phyloP scores from a whole-genome alignment of 139 green algal genomes.

The Closterium sp. region DNA sequence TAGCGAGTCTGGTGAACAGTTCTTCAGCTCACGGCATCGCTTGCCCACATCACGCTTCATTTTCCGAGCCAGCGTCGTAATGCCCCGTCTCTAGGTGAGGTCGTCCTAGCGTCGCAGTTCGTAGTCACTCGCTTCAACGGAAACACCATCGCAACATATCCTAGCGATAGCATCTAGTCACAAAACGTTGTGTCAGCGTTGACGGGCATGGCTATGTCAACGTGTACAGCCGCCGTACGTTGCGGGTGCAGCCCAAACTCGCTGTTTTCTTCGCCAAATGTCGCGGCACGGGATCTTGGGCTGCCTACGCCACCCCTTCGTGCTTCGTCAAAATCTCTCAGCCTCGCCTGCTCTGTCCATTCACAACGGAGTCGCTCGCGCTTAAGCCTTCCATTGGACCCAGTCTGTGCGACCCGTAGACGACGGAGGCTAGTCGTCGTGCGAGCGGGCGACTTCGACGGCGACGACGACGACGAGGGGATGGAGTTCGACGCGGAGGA shows the following conservation, averaged over 20 bases:
- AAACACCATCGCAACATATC: no score
- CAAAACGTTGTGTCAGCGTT: neutral
- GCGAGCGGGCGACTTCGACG: constrained; percentile 19
- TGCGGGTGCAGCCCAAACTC: neutral
- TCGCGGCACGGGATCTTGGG: neutral
- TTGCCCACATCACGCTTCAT: no score
- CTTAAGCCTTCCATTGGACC: neutral
- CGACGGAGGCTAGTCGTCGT: neutral
- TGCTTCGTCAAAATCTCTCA: neutral
- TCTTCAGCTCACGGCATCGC: no score
- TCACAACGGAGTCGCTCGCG: neutral
- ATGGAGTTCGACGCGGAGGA: constrained; percentile 4
- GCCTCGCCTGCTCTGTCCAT: neutral
- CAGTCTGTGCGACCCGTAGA: neutral
- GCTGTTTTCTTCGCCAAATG: neutral
- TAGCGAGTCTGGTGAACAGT: no score
- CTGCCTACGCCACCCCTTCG: neutral
- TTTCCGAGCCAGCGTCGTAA: no score
- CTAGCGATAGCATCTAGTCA: no score
- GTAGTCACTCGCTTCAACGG: neutral
- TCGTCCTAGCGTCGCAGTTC: no score
- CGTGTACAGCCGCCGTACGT: neutral
- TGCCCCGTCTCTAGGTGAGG: no score
- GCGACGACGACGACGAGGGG: constrained; percentile 15
- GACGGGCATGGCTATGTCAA: neutral